Percentiles rank a stretch among this genome's conserved stretches.
Conservation (phyloP, 2,329 filamentous ascomycete species). For the Amylocarpus encephaloides region DNA sequence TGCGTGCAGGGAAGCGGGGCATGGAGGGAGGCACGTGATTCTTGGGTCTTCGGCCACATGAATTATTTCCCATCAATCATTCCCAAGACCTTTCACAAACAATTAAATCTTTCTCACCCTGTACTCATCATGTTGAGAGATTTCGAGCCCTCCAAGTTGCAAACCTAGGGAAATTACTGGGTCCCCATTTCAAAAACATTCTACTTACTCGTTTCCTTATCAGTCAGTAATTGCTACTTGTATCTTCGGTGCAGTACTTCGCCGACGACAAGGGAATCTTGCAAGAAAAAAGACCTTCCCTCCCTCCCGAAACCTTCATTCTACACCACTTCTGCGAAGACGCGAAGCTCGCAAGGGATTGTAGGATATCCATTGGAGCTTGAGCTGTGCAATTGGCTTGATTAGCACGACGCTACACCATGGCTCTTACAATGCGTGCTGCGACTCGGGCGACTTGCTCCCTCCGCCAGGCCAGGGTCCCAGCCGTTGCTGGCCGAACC, state of each 20-base stretch:
- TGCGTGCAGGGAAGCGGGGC: no score
- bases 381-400: conserved; percentile 20
- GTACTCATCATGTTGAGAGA: conserved; percentile 15
- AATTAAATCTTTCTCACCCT: not conserved
- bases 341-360: conserved; percentile 1
- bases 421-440: conserved; percentile 30
- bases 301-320: not conserved
- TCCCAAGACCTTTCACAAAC: not conserved
- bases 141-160: conserved; percentile 15
- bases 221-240: conserved; percentile 3
- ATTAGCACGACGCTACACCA: conserved; percentile 18
- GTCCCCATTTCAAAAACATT: conserved; percentile 27
- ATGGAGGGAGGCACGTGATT: no score
- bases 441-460: conserved; percentile 28
- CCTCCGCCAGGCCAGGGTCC: conserved; percentile 28
- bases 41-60: not conserved
- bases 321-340: conserved; percentile 3
- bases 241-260: not conserved
- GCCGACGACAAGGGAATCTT: conserved; percentile 8
- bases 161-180: conserved; percentile 18
- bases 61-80: not conserved
- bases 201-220: conserved; percentile 1
- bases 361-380: conserved; percentile 14
- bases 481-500: conserved; percentile 18
- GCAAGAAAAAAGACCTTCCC: not conserved